Conservation (phyloP, 2,329 filamentous ascomycete genomes). For the Gaeumannomyces sp. region DNA sequence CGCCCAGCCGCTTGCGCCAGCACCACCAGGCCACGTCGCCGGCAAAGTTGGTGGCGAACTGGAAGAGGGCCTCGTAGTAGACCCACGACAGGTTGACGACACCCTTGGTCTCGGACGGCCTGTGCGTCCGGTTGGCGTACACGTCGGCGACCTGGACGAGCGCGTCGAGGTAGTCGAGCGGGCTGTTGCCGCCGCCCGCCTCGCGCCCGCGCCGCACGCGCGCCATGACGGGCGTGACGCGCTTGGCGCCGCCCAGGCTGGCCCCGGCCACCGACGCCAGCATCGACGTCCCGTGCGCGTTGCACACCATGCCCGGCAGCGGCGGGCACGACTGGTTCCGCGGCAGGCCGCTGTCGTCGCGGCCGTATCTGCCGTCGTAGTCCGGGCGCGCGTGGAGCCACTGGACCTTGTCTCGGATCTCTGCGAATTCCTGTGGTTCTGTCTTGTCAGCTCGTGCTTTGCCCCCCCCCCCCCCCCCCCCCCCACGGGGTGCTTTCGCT, state of each 20-base stretch:
- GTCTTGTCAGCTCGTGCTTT: not conserved
- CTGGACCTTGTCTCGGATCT: not conserved
- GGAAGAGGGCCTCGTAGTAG: not conserved
- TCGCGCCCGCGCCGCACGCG: not conserved
- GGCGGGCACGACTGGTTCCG: not conserved
- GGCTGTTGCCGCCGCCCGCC: not conserved
- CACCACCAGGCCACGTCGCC: not conserved
- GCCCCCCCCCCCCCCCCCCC: too few relatives aligned
- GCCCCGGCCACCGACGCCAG: not conserved
- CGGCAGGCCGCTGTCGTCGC: conserved; percentile 1
- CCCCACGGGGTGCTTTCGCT: too few relatives aligned
- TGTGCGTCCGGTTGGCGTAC: not conserved
- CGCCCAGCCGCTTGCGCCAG: not conserved
- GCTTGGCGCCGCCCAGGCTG: conserved; percentile 4
- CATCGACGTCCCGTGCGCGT: conserved; percentile 1
- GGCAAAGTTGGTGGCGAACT: not conserved
- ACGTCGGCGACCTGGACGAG: not conserved
- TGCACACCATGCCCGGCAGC: not conserved
- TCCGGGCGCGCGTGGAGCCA: not conserved
- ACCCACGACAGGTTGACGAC: conserved; percentile 1
- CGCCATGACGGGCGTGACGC: not conserved
- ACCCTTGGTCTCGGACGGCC: not conserved
- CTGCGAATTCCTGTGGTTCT: not conserved
- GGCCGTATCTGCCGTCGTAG: not conserved
- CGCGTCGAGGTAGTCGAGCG: not conserved